A percentile compares a stretch with the other conserved stretches of the same genome.
Conservation (phyloP, 2,329 filamentous ascomycete genomes). For the Aspergillus persii region DNA sequence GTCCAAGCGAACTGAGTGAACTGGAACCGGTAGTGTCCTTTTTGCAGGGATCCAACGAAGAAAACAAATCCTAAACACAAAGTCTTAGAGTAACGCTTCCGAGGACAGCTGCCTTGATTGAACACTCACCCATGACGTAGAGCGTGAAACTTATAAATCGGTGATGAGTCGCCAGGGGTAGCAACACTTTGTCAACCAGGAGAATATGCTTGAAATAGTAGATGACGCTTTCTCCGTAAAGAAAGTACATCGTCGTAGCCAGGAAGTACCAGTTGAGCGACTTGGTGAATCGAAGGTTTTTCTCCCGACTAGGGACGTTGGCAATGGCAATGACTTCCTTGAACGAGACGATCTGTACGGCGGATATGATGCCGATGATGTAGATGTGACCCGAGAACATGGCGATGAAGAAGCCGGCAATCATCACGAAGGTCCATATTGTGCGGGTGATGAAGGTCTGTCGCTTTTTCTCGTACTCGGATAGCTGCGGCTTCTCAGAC, state of each 20-base stretch:
- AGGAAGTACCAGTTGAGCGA: constrained; percentile 99
- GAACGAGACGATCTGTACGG: constrained; percentile 94
- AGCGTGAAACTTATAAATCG: constrained; percentile 98
- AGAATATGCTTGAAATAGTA: constrained; percentile 99
- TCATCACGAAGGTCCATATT: constrained; percentile 98
- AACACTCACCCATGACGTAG: constrained; percentile 81
- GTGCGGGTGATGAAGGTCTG: constrained; percentile 95
- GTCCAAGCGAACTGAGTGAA: constrained; percentile 99
- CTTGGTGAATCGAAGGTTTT: constrained; percentile 90
- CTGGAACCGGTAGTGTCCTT: constrained; percentile 96
- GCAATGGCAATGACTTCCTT: constrained; percentile 99
- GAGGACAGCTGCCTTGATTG: neutral
- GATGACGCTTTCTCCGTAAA: constrained; percentile 98
- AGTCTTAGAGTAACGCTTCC: neutral
- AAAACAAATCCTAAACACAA: constrained; percentile 79
- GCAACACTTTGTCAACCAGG: constrained; percentile 85
- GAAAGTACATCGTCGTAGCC: constrained; percentile 98
- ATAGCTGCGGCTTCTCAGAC: constrained; percentile 43
- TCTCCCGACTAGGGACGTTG: constrained; percentile 86
- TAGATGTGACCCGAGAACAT: constrained; percentile 98
- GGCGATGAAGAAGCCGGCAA: constrained; percentile 82
- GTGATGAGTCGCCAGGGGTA: constrained; percentile 94
- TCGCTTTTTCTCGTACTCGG: constrained; percentile 98
- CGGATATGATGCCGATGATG: constrained; percentile 88
- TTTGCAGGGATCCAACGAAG: constrained; percentile 91